Evolutionary conservation across 164 flowering plant genomes (phyloP), one percentile per base, ranked within the genome.

Genomic region (Paratinospora sagittata): DNA sequence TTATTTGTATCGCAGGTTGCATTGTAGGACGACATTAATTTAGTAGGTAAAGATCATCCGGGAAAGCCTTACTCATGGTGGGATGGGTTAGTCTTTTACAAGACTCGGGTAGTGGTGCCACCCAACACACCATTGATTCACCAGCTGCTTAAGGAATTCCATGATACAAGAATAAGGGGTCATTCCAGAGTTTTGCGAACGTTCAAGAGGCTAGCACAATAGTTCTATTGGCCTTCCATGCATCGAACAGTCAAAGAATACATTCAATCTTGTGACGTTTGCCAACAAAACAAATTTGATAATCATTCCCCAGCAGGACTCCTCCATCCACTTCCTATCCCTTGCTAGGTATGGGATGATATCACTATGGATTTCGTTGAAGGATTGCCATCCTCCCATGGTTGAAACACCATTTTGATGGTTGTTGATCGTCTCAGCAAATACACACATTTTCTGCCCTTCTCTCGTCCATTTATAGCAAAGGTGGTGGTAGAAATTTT

Each of bases 311-410:
- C n/a, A n/a, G 23, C 36, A 5, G 72, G 78, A 0, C 41, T 76
- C 0, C 49, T 76, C 0, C 52, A 76, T 3, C 74, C 74, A 2
- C 41, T 71, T 19, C 68, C 68, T 2, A 67, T 76, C 61, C 74
- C 78, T 0, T 1, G 13, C 0, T 11, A 36, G 16, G 26, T 60
- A 3, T 70, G 78, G 71, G 23, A 19, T 0, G 74, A 76, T 14
- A 12, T 62, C 3, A 24, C 65, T 2, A 43, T 76, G 63, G 68
- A 76, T 26, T 76, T 67, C 45, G 52, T 76, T 26, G 71, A 49
- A 6, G 57, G 68, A 1, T 13, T 63, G 43, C 72, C 75, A 16
- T 26, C 26, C 3, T 67, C 57, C 0, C 7, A 62, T 0, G 8
- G 64, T 2, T 34, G 34, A 8, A 26, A 13, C 19, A 11, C 17